Conservation (phyloP, 2,329 filamentous ascomycete species). For the Fusarium acutatum region DNA sequence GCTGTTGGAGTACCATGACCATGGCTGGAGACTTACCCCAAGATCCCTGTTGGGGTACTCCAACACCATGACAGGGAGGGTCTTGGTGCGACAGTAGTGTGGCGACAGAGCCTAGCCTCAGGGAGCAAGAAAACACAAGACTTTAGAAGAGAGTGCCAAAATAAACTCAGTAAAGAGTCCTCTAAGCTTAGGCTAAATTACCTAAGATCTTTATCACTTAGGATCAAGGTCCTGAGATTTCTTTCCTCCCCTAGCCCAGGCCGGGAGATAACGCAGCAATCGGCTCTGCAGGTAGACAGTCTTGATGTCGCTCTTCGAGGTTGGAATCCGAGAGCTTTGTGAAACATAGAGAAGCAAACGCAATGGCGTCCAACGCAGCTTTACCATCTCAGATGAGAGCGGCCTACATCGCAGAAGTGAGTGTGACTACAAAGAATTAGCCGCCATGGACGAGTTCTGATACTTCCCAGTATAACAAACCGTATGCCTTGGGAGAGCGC, state of each 20-base stretch:
- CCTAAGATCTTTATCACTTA: too few relatives aligned
- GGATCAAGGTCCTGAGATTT: too few relatives aligned
- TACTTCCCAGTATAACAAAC: not conserved
- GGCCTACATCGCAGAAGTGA: conserved; percentile 1
- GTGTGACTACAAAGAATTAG: too few relatives aligned
- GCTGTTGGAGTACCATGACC: not conserved
- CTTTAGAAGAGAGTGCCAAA: too few relatives aligned
- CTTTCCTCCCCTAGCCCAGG: not conserved
- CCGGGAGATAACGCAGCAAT: not conserved
- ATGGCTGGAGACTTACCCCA: not conserved
- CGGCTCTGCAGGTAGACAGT: not conserved
- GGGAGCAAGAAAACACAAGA: too few relatives aligned
- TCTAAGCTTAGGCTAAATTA: too few relatives aligned
- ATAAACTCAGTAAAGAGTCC: too few relatives aligned
- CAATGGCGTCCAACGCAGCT: not conserved
- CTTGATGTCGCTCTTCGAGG: not conserved
- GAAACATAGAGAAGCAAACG: not conserved
- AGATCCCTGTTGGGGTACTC: conserved; percentile 6
- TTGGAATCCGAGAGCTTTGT: not conserved
- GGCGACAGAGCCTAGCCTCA: not conserved
- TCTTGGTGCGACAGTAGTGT: too few relatives aligned
- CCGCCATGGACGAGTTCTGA: not conserved
- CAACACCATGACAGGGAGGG: not conserved
- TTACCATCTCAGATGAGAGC: not conserved
- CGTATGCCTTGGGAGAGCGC: conserved; percentile 5